Conservation (phyloP, 345 rosid species). For the Melaleuca alternifolia region DNA sequence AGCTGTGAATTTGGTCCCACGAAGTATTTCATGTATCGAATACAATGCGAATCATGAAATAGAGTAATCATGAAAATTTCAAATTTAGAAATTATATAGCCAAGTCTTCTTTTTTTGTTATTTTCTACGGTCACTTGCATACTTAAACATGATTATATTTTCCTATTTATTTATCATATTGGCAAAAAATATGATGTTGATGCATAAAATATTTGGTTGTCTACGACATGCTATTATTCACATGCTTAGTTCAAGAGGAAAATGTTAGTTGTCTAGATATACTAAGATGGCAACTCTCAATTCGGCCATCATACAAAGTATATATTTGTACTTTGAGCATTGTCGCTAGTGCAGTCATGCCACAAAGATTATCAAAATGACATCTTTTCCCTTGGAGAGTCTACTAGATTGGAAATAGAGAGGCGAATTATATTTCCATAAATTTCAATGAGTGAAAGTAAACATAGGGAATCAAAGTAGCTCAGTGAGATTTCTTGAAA, state of each 20-base stretch:
- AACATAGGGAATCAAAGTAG: background rate
- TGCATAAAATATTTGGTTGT: background rate
- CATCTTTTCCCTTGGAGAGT: background rate
- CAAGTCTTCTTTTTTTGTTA: too few species aligned
- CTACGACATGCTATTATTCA: background rate
- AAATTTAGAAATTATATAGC: background rate
- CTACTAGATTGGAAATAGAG: background rate
- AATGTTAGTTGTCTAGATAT: background rate
- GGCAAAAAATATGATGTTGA: background rate
- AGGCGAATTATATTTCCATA: background rate
- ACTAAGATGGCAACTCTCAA: background rate
- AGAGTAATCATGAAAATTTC: background rate
- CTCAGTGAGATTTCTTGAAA: background rate
- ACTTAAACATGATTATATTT: background rate
- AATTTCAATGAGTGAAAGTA: background rate
- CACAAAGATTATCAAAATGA: background rate
- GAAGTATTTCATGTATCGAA: background rate
- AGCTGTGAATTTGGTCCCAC: background rate
- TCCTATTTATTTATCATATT: background rate
- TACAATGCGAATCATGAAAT: background rate
- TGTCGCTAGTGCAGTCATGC: background rate
- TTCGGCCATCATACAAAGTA: fast-evolving
- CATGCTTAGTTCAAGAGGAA: background rate
- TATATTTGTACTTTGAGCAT: background rate
- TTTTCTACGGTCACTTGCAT: too few species aligned